Percentiles rank a stretch among this genome's conserved stretches.
These are phyloP conservation scores for Fusarium xyrophilum DNA, from an alignment of 2,329 filamentous ascomycete genomes.

Conservation along the genomic window DNA sequence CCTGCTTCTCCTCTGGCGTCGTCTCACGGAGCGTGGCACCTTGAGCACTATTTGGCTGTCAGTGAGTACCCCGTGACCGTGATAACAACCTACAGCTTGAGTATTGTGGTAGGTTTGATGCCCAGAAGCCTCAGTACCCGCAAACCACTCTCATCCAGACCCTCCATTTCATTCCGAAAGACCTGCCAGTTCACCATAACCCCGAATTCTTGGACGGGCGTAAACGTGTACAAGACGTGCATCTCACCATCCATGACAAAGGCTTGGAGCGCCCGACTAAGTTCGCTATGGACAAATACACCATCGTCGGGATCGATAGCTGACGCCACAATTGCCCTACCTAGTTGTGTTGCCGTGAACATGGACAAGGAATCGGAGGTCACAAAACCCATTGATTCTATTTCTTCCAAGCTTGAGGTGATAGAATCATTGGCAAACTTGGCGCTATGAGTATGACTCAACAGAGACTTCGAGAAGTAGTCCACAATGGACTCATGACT, in stretches of 20 bases:
- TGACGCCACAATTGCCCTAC: constrained; percentile 74
- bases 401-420: constrained; percentile 64
- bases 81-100: constrained; percentile 63
- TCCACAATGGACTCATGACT: constrained; percentile 70
- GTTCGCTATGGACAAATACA: constrained; percentile 73
- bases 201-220: constrained; percentile 68
- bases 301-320: constrained; percentile 78
- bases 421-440: constrained; percentile 61
- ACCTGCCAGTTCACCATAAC: constrained; percentile 73
- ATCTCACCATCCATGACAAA: constrained; percentile 85
- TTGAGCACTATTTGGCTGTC: constrained; percentile 61
- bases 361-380: constrained; percentile 55
- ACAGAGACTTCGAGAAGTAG: constrained; percentile 71
- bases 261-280: constrained; percentile 69
- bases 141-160: constrained; percentile 73
- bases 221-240: constrained; percentile 80
- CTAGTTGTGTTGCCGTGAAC: constrained; percentile 69
- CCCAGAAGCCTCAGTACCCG: constrained; percentile 73
- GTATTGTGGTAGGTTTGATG: constrained; percentile 70
- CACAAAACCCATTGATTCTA: constrained; percentile 64
- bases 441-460: constrained; percentile 63
- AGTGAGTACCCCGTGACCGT: constrained; percentile 8
- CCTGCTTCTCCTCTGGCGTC: constrained; percentile 65
- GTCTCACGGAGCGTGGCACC: constrained; percentile 70
- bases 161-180: constrained; percentile 74